Conservation (phyloP, 2,329 filamentous ascomycete genomes). For the Epichloe glyceriae region DNA sequence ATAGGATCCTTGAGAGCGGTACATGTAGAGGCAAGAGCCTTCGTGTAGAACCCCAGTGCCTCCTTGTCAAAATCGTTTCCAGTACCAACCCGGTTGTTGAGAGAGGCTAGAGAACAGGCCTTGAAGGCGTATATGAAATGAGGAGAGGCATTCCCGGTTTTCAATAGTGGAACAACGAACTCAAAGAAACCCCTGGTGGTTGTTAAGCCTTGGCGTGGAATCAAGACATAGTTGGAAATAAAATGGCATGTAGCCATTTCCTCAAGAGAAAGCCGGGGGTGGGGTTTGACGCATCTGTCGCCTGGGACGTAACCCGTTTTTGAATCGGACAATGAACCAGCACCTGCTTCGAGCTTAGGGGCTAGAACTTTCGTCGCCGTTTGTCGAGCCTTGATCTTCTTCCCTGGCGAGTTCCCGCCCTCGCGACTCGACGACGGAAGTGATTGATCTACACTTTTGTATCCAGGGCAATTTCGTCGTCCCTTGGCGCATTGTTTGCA, state of each 20-base stretch:
- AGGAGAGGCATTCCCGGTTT: conserved; percentile 24
- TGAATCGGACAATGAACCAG: conserved; percentile 10
- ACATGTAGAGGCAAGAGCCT: conserved; percentile 39
- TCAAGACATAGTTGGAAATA: conserved; percentile 43
- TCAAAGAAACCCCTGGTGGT: conserved; percentile 42
- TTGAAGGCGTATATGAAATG: conserved; percentile 43
- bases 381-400: conserved; percentile 28
- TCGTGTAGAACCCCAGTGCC: conserved; percentile 38
- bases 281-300: conserved; percentile 11
- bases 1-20: conserved; percentile 36
- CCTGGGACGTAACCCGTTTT: conserved; percentile 12
- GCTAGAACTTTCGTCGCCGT: conserved; percentile 51
- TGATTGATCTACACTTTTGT: conserved; percentile 55
- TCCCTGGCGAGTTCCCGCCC: conserved; percentile 42
- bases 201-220: conserved; percentile 29
- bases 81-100: conserved; percentile 34
- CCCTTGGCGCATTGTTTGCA: conserved; percentile 53
- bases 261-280: conserved; percentile 33
- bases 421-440: neutral
- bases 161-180: conserved; percentile 42
- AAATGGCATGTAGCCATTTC: conserved; percentile 46
- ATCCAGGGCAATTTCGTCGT: conserved; percentile 48
- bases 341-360: conserved; percentile 35
- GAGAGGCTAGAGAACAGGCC: conserved; percentile 42
- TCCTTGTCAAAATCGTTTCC: conserved; percentile 19